A percentile compares a stretch with the other conserved stretches of the same genome.
Evolutionary conservation across 345 rosid genomes (phyloP).

Genomic region (Aurinia saxatilis): DNA sequence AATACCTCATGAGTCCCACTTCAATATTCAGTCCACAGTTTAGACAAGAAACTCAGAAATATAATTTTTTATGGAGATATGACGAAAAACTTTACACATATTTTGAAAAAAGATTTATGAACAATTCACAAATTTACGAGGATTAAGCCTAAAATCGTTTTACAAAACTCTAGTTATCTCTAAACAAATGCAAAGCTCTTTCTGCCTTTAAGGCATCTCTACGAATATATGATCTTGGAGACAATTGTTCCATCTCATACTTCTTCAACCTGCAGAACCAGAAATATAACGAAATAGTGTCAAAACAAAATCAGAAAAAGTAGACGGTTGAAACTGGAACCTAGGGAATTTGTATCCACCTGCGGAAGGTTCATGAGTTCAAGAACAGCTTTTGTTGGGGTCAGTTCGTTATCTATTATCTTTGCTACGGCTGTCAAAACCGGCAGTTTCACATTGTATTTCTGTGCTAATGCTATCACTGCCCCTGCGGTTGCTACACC

Average conservation of each 20-base stretch:
- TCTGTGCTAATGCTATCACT: constrained; percentile 89
- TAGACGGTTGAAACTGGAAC: neutral
- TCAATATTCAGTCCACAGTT: too few relatives aligned
- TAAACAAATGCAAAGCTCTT: constrained; percentile 18
- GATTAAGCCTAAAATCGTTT: neutral
- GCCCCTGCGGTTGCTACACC: constrained; percentile 97
- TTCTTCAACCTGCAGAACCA: constrained; percentile 54
- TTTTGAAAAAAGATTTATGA: constrained; percentile 12
- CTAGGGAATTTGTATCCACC: constrained; percentile 30
- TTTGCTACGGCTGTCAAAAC: constrained; percentile 93
- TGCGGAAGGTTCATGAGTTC: constrained; percentile 87
- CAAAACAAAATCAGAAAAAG: neutral
- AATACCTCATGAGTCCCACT: too few relatives aligned
- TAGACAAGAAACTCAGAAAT: neutral
- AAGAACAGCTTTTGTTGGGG: constrained; percentile 74
- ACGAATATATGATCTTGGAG: neutral
- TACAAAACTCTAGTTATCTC: constrained; percentile 19
- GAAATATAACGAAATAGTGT: neutral
- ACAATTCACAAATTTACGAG: constrained; percentile 21
- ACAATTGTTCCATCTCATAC: constrained; percentile 34
- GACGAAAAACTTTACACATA: constrained; percentile 12
- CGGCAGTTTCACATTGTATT: constrained; percentile 86
- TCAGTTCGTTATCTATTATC: constrained; percentile 76
- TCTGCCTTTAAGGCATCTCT: constrained; percentile 7
- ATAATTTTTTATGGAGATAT: neutral